Base-by-base conservation (phyloP, 371 early-diverging fungal species). In the Mortierella sp. region DNA sequence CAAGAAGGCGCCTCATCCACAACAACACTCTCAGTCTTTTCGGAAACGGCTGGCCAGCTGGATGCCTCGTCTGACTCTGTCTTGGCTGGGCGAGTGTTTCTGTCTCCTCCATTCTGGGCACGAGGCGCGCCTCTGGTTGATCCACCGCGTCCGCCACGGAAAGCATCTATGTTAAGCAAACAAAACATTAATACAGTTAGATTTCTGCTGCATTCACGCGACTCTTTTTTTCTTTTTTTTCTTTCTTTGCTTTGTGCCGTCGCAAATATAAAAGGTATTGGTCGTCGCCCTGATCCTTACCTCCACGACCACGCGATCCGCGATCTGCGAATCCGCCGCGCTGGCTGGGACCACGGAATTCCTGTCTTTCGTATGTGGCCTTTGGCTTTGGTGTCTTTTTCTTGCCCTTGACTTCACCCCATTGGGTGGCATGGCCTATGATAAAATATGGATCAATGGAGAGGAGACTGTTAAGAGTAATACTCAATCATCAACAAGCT, bases 401-500 rank as follows among this genome's bases (percentile, higher is more conserved):
- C 88, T 95, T 95, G 79, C 93, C 92, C 88, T 96, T 96, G 78
- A 97, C 98, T 89, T 97, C 97, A 50, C 95, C 97, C 97, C 98
- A 98, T 87, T 96, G 95, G 73, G 89, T 91, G 26, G 95, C 95
- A 84, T 92, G 95, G 76, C 98, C 97, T 97, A 90, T 13, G 21
- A 45, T 63, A 63, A 58, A 71, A 82, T 31, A 48, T 74, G 28
- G 65, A 42, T 68, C 24, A 68, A 68, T 42, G 7, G 38, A 21
- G 24, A 70, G 65, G 63, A 24, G 28, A 26, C 21, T 14, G 73
- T 52, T 70, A 75, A 24, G n/a, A 58, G n/a, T 9, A 65, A 57
- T 48, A 72, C 16, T 42, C 28, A 28, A 4, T 28, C 10, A 13
- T 13, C 38, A 54, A 57, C 28, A n/a, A n/a, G 38, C 42, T 42